These are phyloP conservation scores for Scutellaria minor DNA, from an alignment of 257 asterid species.

Conservation along the genomic window DNA sequence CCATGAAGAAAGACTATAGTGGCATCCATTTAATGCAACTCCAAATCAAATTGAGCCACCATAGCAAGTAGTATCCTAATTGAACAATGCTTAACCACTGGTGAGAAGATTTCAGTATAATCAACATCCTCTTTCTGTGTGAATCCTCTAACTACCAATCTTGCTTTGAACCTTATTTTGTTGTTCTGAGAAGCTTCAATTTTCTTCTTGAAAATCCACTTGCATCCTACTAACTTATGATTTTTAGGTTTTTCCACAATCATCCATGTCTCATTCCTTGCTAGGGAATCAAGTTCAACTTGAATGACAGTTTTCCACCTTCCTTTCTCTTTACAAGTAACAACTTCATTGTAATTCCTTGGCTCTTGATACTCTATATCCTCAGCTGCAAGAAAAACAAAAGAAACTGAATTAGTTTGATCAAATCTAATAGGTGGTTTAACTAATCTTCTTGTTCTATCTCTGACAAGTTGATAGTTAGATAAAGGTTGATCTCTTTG, in stretches of 20 bases:
- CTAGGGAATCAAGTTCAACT: neutral
- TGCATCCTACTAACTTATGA: neutral
- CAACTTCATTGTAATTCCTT: no score
- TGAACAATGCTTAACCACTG: neutral
- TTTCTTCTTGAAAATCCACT: neutral
- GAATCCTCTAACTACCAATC: neutral
- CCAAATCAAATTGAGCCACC: neutral
- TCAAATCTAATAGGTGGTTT: no score
- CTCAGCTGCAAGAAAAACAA: no score
- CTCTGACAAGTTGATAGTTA: no score
- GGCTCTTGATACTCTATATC: no score
- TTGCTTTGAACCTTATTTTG: neutral
- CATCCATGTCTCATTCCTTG: neutral
- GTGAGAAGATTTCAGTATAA: neutral
- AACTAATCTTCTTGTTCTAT: no score
- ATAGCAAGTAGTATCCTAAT: neutral
- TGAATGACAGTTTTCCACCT: fast-evolving
- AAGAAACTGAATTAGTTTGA: no score
- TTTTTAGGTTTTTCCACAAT: neutral
- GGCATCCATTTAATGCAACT: neutral
- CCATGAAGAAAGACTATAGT: neutral
- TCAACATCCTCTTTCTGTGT: neutral
- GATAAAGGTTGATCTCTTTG: no score
- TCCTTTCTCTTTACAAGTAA: no score
- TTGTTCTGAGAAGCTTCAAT: neutral